Evolutionary conservation across 2,329 filamentous ascomycete genomes (phyloP).

Genomic region (Proliferodiscus dingleyae): DNA sequence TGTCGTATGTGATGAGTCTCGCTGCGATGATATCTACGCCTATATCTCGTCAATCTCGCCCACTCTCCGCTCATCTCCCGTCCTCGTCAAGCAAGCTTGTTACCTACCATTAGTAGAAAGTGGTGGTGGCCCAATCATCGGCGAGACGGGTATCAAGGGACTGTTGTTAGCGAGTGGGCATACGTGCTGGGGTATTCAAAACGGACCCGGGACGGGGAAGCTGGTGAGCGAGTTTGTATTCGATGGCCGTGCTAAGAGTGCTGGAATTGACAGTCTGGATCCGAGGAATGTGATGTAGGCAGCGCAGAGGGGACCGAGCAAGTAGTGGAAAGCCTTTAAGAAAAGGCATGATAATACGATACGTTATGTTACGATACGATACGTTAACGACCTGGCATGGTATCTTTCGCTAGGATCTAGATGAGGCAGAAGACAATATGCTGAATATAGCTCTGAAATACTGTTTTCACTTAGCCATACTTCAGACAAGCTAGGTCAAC

Average conservation of each 20-base stretch:
- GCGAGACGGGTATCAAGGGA: constrained; percentile 66
- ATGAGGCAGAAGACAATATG: no score
- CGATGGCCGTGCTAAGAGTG: constrained; percentile 65
- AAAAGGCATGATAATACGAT: no score
- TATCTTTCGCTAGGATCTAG: no score
- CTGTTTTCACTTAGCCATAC: no score
- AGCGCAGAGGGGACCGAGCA: neutral
- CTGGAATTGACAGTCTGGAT: constrained; percentile 61
- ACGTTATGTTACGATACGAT: no score
- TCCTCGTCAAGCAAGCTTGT: constrained; percentile 80
- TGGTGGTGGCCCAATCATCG: constrained; percentile 68
- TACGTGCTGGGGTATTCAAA: constrained; percentile 98
- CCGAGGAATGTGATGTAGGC: constrained; percentile 50
- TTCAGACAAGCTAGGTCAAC: no score
- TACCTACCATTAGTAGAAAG: constrained; percentile 65
- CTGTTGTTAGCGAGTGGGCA: constrained; percentile 83
- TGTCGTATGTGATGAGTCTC: constrained; percentile 67
- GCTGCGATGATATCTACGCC: constrained; percentile 81
- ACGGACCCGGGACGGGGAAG: constrained; percentile 81
- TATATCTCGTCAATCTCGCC: constrained; percentile 65
- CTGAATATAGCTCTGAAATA: no score
- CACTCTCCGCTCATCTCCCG: constrained; percentile 60
- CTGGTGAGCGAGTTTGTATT: constrained; percentile 75
- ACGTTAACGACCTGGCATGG: no score
- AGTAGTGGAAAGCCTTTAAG: neutral